Evolutionary conservation across 495 filamentous ascomycete genomes (phyloP), one percentile per base, ranked within the genome.

Genomic region (Penicillium angulare): DNA sequence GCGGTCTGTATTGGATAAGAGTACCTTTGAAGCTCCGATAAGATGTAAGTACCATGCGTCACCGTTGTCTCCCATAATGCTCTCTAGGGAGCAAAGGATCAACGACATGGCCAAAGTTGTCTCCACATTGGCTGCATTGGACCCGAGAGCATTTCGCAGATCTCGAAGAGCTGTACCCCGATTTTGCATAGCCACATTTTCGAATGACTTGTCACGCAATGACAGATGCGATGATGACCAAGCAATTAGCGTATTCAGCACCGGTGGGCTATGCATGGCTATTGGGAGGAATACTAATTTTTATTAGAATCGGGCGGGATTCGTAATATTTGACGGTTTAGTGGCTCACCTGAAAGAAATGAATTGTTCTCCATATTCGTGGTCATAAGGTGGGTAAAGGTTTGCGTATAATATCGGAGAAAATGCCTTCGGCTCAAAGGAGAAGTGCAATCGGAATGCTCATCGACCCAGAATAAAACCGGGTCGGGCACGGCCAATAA

Each of bases 331-430:
- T n/a, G 10, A 17, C 17, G 8, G 17, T 10, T 8, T 7, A 43
- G 10, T 5, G 34, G 40, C 43, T 5, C 18, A 54, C 52, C 40
- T 13, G 52, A 54, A 16, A 54, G 31, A 13, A 54, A 54, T 12
- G 39, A 54, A 38, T 54, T 54, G 24, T 54, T 54, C 22, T 54
- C 52, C n/a, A 54, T 49, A 24, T 54, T 54, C n/a, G 39, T 54
- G 9, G 52, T 54, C 12, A 54, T 31, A 22, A 54, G 39, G 23
- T 44, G 39, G 3, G 45, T 54, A 22, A 54, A 54, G 31, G 52
- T 54, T 24, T 54, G 52, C 17, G 52, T 48, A 33, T 54, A 54
- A 31, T 54, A 54, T 12, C 52, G 45, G 22, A 54, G 45, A 29
- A 54, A 54, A 49, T 54, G 52, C 7, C 52, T 38, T 13, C 44